Conservation (phyloP, 495 filamentous ascomycete species). For the Aspergillus coremiiformis region DNA sequence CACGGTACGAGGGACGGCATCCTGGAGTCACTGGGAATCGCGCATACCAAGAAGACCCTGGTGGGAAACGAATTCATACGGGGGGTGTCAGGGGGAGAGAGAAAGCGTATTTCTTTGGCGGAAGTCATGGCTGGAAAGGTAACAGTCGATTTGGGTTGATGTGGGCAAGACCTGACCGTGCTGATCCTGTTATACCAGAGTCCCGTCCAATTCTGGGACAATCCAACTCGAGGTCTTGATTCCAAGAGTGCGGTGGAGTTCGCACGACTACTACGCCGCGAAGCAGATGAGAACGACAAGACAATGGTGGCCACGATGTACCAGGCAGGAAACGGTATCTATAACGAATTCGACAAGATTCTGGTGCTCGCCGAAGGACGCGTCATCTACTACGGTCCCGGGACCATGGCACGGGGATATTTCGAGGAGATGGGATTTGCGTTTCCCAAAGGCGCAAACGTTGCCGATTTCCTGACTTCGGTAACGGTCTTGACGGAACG, state of each 20-base stretch:
- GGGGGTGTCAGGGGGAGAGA: slow-evolving; percentile 75
- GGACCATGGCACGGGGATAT: slow-evolving; percentile 53
- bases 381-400: slow-evolving; percentile 70
- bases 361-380: slow-evolving; percentile 70
- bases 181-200: slow-evolving; percentile 26
- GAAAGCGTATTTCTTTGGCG: slow-evolving; percentile 76
- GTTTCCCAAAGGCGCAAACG: slow-evolving; percentile 61
- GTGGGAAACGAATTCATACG: slow-evolving; percentile 80
- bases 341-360: slow-evolving; percentile 72
- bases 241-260: slow-evolving; percentile 78
- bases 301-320: slow-evolving; percentile 73
- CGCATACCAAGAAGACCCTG: slow-evolving; percentile 67
- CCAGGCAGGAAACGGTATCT: slow-evolving; percentile 70
- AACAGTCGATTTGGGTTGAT: slow-evolving; percentile 1
- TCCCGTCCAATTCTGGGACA: slow-evolving; percentile 82
- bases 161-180: slow-evolving; percentile 7
- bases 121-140: slow-evolving; percentile 57
- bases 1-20: slow-evolving; percentile 64
- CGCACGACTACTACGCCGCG: slow-evolving; percentile 56
- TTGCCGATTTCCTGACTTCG: slow-evolving; percentile 73
- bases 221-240: slow-evolving; percentile 72
- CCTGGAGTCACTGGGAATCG: slow-evolving; percentile 69
- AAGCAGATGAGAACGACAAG: slow-evolving; percentile 57
- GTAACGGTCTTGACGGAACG: slow-evolving; percentile 66
- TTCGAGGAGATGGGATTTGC: slow-evolving; percentile 67